Base-by-base conservation (phyloP, 2,329 filamentous ascomycete species). In the Sphaceloma murrayae region DNA sequence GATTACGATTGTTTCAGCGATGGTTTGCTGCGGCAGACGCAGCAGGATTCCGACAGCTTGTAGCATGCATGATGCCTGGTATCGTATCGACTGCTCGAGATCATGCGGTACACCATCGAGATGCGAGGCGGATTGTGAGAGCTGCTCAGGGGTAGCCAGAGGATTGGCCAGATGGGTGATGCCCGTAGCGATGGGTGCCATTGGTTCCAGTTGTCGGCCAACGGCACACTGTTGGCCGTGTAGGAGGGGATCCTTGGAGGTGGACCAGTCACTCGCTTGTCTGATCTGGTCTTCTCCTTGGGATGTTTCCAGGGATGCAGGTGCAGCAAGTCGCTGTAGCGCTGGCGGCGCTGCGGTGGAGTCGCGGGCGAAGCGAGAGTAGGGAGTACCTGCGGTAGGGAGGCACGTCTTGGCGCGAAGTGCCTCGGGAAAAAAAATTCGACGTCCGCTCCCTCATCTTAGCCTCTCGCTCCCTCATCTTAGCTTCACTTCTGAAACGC, bases 11-110 rank as follows among this genome's bases (percentile, higher is more conserved):
- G 88, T 85, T 56, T 87, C 84, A 3, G 87, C 84, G 29, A 91
- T 85, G 29, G 85, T 77, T 53, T 87, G 85, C 59, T 94, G 87
- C 5, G 86, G 84, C 29, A 96, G 71, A 36, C 85, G 77, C 2
- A 98, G 73, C 13, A 96, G 74, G 40, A 93, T 73, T 21, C 85
- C 85, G 8, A 84, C 82, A 16, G 81, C 78, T 62, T 91, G 85
- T 2, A 82, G 85, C 32, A 89, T 73, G 53, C 75, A 75, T 58
- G 83, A 78, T 26, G 81, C 80, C 44, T 80, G 73, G 60, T 80
- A 82, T 54, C 82, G 80, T 50, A 88, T 69, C 50, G 75, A 74
- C 57, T 83, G 78, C 60, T 85, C 82, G 10, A 89, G 67, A 51
- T 85, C 78, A 22, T 66, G 63, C 1, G 84, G 80, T 2, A 88